Base-by-base conservation (phyloP, 2,329 filamentous ascomycete genomes). In the Canariomyces notabilis region DNA sequence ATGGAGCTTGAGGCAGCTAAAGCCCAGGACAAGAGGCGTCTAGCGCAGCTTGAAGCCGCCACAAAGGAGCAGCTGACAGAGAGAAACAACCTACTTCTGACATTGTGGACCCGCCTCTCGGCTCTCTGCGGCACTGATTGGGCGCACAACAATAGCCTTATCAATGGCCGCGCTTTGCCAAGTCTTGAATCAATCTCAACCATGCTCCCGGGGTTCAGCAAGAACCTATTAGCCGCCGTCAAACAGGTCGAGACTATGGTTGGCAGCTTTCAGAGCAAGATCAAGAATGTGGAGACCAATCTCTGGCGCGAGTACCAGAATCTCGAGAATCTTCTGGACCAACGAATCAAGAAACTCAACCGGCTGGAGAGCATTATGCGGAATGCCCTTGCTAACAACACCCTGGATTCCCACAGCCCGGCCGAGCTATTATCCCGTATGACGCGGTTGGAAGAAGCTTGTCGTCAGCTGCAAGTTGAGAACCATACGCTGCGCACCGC, bases 251-350 rank as follows among this genome's bases (percentile, higher is more conserved):
- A 97, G 70, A 74, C 75, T 15, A 80, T 95, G 53, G 75, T 97
- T 29, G 77, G 79, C 15, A 79, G 80, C 7, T 95, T 95, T 71
- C 85, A 87, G 59, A 74, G 76, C 32, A 84, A 88, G 49, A 87
- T 96, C 61, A 87, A 87, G 59, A 73, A 76, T 6, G 83, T 96
- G n/a, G 93, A 98, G 65, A 83, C 87, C 39, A 87, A 95, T 50
- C 70, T 97, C n/a, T 85, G 83, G 70, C 87, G 89, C 52, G 90
- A 97, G 60, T 97, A 96, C 60, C 87, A 94, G 59, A 80, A 77
- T 0, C 75, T 98, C 1, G 89, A 96, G 64, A 82, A 82, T 56
- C 87, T 82, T 31, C 79, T 96, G 21, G 87, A 93, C 44, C 69
- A 82, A 20, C 83, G 89, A 14, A 77, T 84, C 49, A 93, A 94